phyloP scores from a whole-genome alignment of 805 yeast species.

The Wickerhamia fluorescens region DNA sequence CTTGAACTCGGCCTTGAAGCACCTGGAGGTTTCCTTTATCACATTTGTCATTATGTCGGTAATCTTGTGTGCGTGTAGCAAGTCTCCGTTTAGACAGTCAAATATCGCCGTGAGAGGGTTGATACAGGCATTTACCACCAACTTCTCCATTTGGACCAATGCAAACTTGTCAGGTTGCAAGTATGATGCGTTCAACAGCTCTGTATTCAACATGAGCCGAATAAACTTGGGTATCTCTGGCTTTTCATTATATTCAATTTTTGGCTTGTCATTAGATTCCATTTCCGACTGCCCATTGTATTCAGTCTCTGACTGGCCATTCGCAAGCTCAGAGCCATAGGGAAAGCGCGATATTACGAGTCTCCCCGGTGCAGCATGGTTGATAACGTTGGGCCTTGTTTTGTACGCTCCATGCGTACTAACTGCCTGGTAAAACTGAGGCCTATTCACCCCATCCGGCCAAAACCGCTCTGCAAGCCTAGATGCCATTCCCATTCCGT shows the following conservation, averaged over 20 bases:
- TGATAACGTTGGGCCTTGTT: constrained; percentile 19
- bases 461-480: constrained; percentile 46
- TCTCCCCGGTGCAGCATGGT: constrained; percentile 69
- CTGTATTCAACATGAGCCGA: constrained; percentile 9
- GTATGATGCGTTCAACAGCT: constrained; percentile 19
- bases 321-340: too few species aligned
- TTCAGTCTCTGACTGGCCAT: constrained; percentile 8
- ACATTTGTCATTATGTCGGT: constrained; percentile 31
- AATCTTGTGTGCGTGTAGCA: constrained; percentile 36
- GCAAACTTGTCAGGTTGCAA: constrained; percentile 38
- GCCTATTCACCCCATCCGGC: constrained; percentile 41
- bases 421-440: constrained; percentile 65
- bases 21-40: constrained; percentile 39
- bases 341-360: constrained; percentile 57
- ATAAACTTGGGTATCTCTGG: constrained; percentile 1
- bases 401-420: constrained; percentile 79
- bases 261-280: neutral
- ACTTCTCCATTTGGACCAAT: constrained; percentile 62
- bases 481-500: constrained; percentile 73
- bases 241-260: too few species aligned
- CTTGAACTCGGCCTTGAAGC: constrained; percentile 28
- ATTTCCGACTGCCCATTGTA: neutral
- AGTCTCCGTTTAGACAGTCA: constrained; percentile 72
- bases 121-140: constrained; percentile 74
- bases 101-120: constrained; percentile 77